Evolutionary conservation across 164 flowering plant genomes (phyloP).

Genomic region (Aristolochia contorta): DNA sequence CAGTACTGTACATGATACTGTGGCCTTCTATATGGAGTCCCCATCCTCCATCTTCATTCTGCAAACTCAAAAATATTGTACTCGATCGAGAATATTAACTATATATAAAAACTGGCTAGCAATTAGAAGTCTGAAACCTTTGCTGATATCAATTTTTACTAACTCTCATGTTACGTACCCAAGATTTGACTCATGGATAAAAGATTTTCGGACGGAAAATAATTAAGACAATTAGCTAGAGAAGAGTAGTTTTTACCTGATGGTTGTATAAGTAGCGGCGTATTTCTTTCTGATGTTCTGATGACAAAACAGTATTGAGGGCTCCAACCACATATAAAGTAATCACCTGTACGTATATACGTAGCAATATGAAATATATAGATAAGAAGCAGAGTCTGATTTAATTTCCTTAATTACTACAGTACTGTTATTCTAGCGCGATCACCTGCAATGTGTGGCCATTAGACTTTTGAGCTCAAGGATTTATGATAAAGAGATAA

Average conservation of each 20-base stretch:
- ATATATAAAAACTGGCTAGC: no score
- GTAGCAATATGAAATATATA: neutral
- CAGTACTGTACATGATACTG: slow-evolving; percentile 66
- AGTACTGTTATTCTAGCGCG: no score
- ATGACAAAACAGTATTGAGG: slow-evolving; percentile 28
- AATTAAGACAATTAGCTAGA: neutral
- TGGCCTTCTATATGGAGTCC: slow-evolving; percentile 71
- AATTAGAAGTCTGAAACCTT: no score
- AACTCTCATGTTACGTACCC: no score
- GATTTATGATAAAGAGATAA: neutral
- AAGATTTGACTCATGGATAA: no score
- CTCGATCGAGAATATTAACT: neutral
- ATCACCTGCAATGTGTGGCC: no score
- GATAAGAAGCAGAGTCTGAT: no score
- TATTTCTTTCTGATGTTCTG: slow-evolving; percentile 48
- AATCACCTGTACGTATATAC: slow-evolving; percentile 60
- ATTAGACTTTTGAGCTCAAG: neutral
- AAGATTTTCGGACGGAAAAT: neutral
- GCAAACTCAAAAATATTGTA: neutral
- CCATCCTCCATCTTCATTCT: slow-evolving; percentile 89
- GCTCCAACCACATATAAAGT: slow-evolving; percentile 36
- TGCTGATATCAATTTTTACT: no score
- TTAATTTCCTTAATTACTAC: no score
- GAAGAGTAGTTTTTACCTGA: slow-evolving; percentile 31
- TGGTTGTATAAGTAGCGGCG: slow-evolving; percentile 58